These are phyloP conservation scores for Phialophora verrucosa DNA, from an alignment of 2,329 filamentous ascomycete genomes.

Conservation along the genomic window DNA sequence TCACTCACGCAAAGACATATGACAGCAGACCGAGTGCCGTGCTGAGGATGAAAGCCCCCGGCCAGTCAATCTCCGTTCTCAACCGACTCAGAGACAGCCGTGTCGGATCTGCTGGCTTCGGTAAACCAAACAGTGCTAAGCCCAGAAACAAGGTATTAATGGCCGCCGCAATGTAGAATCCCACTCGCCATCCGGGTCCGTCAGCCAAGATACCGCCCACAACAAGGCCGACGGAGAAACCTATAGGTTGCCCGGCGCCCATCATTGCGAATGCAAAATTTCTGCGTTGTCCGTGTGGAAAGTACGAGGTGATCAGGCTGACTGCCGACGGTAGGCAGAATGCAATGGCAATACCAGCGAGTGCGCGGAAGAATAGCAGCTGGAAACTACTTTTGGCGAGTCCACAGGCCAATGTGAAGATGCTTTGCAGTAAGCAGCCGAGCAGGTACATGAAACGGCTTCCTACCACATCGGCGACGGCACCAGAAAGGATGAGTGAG, in stretches of 20 bases:
- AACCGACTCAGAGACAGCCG: slow-evolving; percentile 43
- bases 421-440: slow-evolving; percentile 53
- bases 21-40: slow-evolving; percentile 57
- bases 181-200: slow-evolving; percentile 58
- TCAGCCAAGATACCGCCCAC: slow-evolving; percentile 58
- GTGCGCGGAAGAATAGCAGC: slow-evolving; percentile 55
- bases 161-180: slow-evolving; percentile 57
- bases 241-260: slow-evolving; percentile 59
- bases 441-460: slow-evolving; percentile 54
- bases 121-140: slow-evolving; percentile 51
- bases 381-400: slow-evolving; percentile 49
- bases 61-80: slow-evolving; percentile 58
- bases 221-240: slow-evolving; percentile 58
- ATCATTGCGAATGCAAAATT: slow-evolving; percentile 61
- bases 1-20: slow-evolving; percentile 57
- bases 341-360: slow-evolving; percentile 54
- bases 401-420: slow-evolving; percentile 54
- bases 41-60: slow-evolving; percentile 56
- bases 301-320: slow-evolving; percentile 56
- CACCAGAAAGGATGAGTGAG: slow-evolving; percentile 57
- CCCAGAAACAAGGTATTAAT: slow-evolving; percentile 47
- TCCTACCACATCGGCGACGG: slow-evolving; percentile 59
- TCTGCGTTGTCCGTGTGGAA: slow-evolving; percentile 53
- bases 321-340: slow-evolving; percentile 59
- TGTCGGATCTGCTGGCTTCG: slow-evolving; percentile 39